These are phyloP conservation scores for Ilyonectria robusta DNA, from an alignment of 2,329 filamentous ascomycete genomes.

Conservation along the genomic window DNA sequence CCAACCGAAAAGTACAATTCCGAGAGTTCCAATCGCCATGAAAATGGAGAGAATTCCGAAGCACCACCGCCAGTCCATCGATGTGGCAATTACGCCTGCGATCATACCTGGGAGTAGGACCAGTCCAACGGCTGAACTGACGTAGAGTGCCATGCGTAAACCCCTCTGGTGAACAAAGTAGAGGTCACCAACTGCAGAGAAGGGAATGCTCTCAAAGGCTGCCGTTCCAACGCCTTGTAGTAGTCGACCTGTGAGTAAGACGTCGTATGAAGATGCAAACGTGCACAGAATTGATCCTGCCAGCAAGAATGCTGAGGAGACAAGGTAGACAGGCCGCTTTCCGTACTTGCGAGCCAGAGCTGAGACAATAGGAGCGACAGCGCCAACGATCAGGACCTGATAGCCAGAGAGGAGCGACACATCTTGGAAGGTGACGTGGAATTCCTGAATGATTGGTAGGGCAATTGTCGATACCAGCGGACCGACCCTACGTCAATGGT, in stretches of 20 bases:
- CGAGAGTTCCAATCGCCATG: not conserved
- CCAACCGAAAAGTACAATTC: not conserved
- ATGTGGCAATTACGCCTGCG: not conserved
- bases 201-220: constrained; percentile 26
- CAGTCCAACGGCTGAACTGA: not conserved
- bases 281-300: constrained; percentile 23
- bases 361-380: constrained; percentile 19
- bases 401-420: constrained; percentile 28
- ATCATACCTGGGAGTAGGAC: not conserved
- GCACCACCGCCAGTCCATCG: not conserved
- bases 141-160: constrained; percentile 16
- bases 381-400: constrained; percentile 14
- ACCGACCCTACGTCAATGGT: not conserved
- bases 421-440: constrained; percentile 7
- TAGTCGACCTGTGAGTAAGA: constrained; percentile 13
- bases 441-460: not conserved
- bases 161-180: constrained; percentile 32
- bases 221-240: constrained; percentile 23
- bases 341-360: constrained; percentile 28
- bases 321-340: constrained; percentile 27
- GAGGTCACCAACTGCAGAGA: constrained; percentile 20
- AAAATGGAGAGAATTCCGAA: constrained; percentile 2
- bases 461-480: not conserved
- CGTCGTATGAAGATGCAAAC: constrained; percentile 14
- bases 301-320: constrained; percentile 18